phyloP scores from a whole-genome alignment of 2,329 filamentous ascomycete genomes.

The Blumeria graminis region DNA sequence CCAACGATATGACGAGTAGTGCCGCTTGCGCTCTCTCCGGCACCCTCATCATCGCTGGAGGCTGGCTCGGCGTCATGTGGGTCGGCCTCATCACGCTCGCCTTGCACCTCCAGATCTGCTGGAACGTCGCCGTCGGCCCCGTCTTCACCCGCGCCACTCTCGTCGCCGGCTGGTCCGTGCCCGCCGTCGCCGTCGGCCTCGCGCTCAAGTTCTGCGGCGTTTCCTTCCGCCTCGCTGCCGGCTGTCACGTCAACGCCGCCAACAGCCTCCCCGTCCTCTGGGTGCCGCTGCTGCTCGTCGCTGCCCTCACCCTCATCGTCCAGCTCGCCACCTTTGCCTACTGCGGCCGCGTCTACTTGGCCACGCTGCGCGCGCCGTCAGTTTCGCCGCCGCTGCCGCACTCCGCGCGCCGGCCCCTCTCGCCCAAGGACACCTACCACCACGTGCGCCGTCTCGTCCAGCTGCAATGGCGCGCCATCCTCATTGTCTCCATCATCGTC shows the following conservation, averaged over 20 bases:
- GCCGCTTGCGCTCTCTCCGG: constrained; percentile 73
- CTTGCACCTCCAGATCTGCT: constrained; percentile 92
- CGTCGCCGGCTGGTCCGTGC: constrained; percentile 61
- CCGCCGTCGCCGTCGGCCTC: constrained; percentile 47
- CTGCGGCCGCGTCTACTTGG: constrained; percentile 85
- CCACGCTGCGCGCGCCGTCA: constrained; percentile 42
- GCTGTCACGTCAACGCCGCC: constrained; percentile 82
- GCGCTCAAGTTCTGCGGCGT: constrained; percentile 72
- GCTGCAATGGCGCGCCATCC: constrained; percentile 84
- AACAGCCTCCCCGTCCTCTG: constrained; percentile 70
- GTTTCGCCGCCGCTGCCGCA: constrained; percentile 42
- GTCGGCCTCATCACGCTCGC: constrained; percentile 74
- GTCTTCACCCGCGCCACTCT: constrained; percentile 78
- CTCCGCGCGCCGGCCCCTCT: constrained; percentile 46
- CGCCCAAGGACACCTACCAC: constrained; percentile 68
- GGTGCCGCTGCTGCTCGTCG: constrained; percentile 66
- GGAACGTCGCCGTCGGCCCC: constrained; percentile 73
- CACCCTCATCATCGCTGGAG: constrained; percentile 63
- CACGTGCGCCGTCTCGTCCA: constrained; percentile 67
- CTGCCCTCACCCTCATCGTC: constrained; percentile 49
- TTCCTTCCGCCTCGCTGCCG: constrained; percentile 72
- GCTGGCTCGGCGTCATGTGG: constrained; percentile 70
- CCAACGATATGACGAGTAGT: constrained; percentile 70
- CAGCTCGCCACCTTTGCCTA: constrained; percentile 76
- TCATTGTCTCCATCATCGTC: constrained; percentile 73